These are phyloP conservation scores for Trichoderma cornu-damae DNA, from an alignment of 2,329 filamentous ascomycete species.

Conservation along the genomic window DNA sequence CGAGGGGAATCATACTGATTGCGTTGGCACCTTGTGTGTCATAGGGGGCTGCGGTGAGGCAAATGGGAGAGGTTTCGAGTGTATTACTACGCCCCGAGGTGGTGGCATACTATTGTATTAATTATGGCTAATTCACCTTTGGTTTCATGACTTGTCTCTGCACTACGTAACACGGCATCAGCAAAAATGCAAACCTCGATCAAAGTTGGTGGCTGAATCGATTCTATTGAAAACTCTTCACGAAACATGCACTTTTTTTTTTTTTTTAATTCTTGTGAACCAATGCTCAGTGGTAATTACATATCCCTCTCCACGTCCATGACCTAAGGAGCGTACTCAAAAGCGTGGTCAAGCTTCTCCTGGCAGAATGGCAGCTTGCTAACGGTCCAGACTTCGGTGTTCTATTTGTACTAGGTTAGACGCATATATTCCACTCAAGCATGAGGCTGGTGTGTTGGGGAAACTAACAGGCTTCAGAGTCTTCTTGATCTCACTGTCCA, in stretches of 20 bases:
- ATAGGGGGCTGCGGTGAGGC: background rate
- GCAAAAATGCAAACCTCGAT: too few relatives aligned
- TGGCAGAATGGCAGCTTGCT: slow-evolving; percentile 66
- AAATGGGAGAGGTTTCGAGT: background rate
- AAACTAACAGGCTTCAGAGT: slow-evolving; percentile 56
- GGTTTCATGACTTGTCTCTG: background rate
- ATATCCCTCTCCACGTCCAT: background rate
- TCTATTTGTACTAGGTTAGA: slow-evolving; percentile 34
- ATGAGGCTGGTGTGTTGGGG: too few relatives aligned
- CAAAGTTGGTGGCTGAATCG: too few relatives aligned
- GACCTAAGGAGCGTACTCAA: slow-evolving; percentile 59
- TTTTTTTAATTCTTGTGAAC: background rate
- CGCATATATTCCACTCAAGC: too few relatives aligned
- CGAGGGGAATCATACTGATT: background rate
- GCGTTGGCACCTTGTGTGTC: background rate
- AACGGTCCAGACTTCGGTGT: slow-evolving; percentile 65
- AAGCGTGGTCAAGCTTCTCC: slow-evolving; percentile 59
- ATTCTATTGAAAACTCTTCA: too few relatives aligned
- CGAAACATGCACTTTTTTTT: background rate
- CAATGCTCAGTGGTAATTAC: background rate
- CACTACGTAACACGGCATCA: background rate
- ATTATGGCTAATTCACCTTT: slow-evolving; percentile 3
- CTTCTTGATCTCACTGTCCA: slow-evolving; percentile 62
- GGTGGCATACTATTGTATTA: background rate
- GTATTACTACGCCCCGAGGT: slow-evolving; percentile 1